These are phyloP conservation scores for Magnaporthiopsis poae DNA, from an alignment of 2,329 filamentous ascomycete genomes.

Conservation along the genomic window DNA sequence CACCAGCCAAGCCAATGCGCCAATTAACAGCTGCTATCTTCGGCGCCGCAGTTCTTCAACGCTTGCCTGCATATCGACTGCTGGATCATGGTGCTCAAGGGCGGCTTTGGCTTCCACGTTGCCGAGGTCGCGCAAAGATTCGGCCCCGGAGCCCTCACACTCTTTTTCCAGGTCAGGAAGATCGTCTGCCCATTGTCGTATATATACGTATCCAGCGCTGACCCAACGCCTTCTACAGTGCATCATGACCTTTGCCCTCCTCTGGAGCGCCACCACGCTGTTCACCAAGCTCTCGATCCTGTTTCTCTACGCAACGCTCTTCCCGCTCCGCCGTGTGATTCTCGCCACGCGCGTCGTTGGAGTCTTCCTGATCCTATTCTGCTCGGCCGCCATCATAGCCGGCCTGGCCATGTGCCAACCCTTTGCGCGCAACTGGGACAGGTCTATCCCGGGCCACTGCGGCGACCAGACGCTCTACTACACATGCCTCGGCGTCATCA, in stretches of 20 bases:
- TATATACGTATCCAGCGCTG: no score
- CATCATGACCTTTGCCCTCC: conserved; percentile 6
- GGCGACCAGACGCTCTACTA: conserved; percentile 22
- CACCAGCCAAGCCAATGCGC: no score
- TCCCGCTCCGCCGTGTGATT: conserved; percentile 18
- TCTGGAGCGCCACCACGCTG: conserved; percentile 7
- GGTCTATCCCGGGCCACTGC: conserved; percentile 21
- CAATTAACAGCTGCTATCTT: no score
- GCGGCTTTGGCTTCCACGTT: conserved; percentile 8
- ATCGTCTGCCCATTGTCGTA: no score
- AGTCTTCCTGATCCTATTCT: conserved; percentile 17
- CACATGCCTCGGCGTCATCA: conserved; percentile 21
- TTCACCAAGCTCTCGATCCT: conserved; percentile 6
- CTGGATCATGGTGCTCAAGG: conserved; percentile 6
- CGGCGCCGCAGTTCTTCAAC: not conserved
- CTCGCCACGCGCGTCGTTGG: conserved; percentile 16
- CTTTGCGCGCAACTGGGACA: conserved; percentile 26
- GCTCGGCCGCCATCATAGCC: conserved; percentile 19
- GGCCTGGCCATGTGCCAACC: conserved; percentile 27
- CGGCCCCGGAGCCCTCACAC: no score
- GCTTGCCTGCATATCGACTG: conserved; percentile 5
- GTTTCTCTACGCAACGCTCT: conserved; percentile 10
- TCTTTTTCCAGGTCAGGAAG: no score
- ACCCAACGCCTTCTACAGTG: not conserved
- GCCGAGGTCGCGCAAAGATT: not conserved